Evolutionary conservation across 2,329 filamentous ascomycete genomes (phyloP), one percentile per base, ranked within the genome.

Genomic region (Pseudogymnoascus sp.): DNA sequence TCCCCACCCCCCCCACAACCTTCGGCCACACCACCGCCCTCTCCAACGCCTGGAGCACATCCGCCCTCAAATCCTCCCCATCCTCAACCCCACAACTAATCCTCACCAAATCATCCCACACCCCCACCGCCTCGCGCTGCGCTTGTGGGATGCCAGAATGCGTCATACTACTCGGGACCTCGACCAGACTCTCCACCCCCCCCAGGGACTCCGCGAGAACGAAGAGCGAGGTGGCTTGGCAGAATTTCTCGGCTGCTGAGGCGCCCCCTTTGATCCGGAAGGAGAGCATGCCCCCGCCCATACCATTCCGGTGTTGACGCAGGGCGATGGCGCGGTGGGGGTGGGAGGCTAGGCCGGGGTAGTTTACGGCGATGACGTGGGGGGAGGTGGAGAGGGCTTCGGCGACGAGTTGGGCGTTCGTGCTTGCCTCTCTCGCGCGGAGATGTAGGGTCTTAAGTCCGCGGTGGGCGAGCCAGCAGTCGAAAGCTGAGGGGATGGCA

Each of bases 401-500:
- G 8, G 92, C 92, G 25, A 99, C 85, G 56, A 84, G 80, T 6
- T 85, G 85, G 8, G 93, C 94, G 77, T 97, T 97, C 69, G 78
- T 81, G 67, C 84, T 89, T 16, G 93, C 91, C 76, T 96, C 91
- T 66, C 89, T 86, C 8, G 91, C 93, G 70, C 94, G 90, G 59
- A 99, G 83, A 77, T 99, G 94, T 44, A 99, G 84, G 3, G 94
- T 99, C 83, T 99, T 99, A 69, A 97, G 84, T 69, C 94, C 94
- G 67, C 94, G 88, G 79, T 99, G 94, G 60, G 94, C 94, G 67
- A 99, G 90, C 94, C 94, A 99, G 79, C 88, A 92, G 81, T 99
- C 94, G 73, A 99, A 99, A 42, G 94, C 84, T 0, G 91, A 95
- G 61, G 94, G 94, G 3, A 99, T 89, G 66, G 93, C 93, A 66